Base-by-base conservation (phyloP, 2,329 filamentous ascomycete genomes). In the Cercospora zeina region DNA sequence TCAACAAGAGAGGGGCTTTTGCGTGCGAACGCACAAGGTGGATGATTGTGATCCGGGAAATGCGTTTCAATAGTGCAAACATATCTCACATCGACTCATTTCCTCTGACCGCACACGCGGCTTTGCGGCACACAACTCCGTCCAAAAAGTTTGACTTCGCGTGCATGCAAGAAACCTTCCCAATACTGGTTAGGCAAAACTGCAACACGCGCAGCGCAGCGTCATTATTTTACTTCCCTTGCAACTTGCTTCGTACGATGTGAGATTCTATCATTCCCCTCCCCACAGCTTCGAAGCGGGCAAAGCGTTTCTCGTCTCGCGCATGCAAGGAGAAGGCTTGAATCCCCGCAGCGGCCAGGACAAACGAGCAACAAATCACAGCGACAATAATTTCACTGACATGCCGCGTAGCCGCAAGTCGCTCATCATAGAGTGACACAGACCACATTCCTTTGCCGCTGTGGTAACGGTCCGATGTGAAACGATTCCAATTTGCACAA, bases 401-500 rank as follows among this genome's bases (percentile, higher is more conserved):
- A 49, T 49, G 42, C 42, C 42, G 42, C 42, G 42, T 49, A 24
- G 42, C 42, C 42, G 42, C 42, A 21, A 27, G 42, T 19, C 13
- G 3, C 16, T 45, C 39, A 45, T 49, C 13, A 49, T 27, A n/a
- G n/a, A n/a, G n/a, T n/a, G n/a, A n/a, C 42, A 49, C 21, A 49
- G 42, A 49, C 42, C 42, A 27, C 42, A 49, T 49, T 49, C 42
- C 42, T 49, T 5, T 8, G 10, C 39, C 39, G 39, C 39, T 45
- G 4, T 45, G 11, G 21, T 9, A 34, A 34, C 42, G 42, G 42
- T 4, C 21, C 42, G 42, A 49, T 27, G 8, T 8, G 21, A 49
- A 49, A 49, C 42, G 27, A 49, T 49, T 49, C 42, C 42, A 49
- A 24, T 49, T 49, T 49, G 42, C 21, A 30, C 16, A 27, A 19